Base-by-base conservation (phyloP, 805 yeast species). In the Zygosaccharomyces pseudorouxii region DNA sequence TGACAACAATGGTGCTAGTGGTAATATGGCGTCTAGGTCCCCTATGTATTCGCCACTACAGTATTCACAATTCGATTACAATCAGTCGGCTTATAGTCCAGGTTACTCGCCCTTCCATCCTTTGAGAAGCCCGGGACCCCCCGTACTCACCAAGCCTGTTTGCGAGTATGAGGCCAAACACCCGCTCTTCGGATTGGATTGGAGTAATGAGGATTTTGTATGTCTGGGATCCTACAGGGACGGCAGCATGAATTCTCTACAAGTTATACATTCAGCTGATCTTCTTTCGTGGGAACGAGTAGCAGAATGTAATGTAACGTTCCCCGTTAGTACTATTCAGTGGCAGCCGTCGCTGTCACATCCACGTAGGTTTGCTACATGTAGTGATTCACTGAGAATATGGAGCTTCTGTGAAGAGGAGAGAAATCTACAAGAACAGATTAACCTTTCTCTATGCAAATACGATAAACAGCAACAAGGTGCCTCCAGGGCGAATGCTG, bases 221-320 rank as follows among this genome's bases (percentile, higher is more conserved):
- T 57, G 64, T 18, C 41, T 66, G 20, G 65, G 70, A 10, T 78
- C 96, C 0, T 88, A 81, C 62, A 78, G 86, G 50, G 97, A 90
- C 64, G 95, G 88, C 44, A 71, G 80, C 23, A 71, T 74, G 36
- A 90, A 90, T 67, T 78, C 79, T 55, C 63, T 89, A 22, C 82
- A 81, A 59, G 65, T 84, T 1, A 53, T 77, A 8, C 66, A 69
- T 41, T 76, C 78, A 0, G 39, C 60, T 0, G 50, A 74, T 78
- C 4, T 82, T 86, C 10, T 86, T 84, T 59, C 96, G 82, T 71
- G 93, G 98, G 97, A 88, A 14, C 57, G 54, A 20, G 55, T 63
- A 2, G 56, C 63, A 7, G 67, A 65, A 40, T 52, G 54, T 29
- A 55, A 59, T 27, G 57, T 62, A n/a, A 59, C 60, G 8, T 66